A percentile compares a stretch with the other conserved stretches of the same genome.
Conservation (phyloP, 2,329 filamentous ascomycete genomes). For the Ophiobolus disseminans region DNA sequence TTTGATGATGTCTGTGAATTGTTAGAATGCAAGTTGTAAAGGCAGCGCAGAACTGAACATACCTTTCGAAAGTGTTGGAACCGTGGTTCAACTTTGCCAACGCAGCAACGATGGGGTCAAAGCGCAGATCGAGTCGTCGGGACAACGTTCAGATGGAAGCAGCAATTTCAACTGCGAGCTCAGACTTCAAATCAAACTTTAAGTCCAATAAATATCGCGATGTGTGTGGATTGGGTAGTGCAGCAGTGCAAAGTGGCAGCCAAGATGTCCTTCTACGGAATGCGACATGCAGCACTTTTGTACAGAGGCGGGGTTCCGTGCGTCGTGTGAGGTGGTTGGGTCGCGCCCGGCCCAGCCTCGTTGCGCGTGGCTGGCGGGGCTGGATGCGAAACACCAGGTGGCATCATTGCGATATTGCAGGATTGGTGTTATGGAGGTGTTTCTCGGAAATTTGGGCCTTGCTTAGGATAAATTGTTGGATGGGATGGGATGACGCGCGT, state of each 20-base stretch:
- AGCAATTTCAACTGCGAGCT: neutral
- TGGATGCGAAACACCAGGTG: constrained; percentile 7
- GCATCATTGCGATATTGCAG: neutral
- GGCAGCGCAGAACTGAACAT: neutral
- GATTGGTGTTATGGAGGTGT: neutral
- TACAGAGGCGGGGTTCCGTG: constrained; percentile 36
- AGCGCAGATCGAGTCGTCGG: constrained; percentile 12
- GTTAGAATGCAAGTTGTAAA: neutral
- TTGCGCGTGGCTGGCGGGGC: constrained; percentile 18
- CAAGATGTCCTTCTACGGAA: constrained; percentile 5
- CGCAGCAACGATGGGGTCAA: constrained; percentile 12
- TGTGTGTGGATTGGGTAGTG: neutral
- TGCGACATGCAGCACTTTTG: constrained; percentile 38
- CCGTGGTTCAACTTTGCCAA: constrained; percentile 4
- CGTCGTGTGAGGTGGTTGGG: constrained; percentile 33
- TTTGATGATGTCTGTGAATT: neutral
- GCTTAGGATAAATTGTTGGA: neutral
- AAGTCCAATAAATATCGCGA: neutral
- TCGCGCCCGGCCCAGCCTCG: constrained; percentile 9
- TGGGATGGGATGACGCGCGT: neutral
- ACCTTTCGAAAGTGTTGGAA: neutral
- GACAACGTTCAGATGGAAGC: constrained; percentile 15
- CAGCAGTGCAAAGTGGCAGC: neutral
- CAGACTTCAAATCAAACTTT: neutral
- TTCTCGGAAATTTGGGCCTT: neutral